Conservation (phyloP, 129 eudicot genomes). For the Pseudognaphalium luteoalbum region DNA sequence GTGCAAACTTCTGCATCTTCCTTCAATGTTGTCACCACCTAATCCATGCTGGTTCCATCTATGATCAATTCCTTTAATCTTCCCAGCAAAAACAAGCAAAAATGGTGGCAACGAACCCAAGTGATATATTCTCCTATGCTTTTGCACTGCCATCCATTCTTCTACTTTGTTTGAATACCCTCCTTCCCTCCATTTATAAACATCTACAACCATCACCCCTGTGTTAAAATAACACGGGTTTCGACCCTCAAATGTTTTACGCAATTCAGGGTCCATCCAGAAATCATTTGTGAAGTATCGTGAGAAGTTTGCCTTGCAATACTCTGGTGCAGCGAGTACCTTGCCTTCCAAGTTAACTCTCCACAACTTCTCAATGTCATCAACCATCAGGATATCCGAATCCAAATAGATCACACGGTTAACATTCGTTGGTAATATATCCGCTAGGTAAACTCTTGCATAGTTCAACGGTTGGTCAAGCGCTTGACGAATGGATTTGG, state of each 20-base stretch:
- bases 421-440: conserved; percentile 37
- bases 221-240: conserved; percentile 50
- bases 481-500: conserved; percentile 51
- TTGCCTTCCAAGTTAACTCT: conserved; percentile 45
- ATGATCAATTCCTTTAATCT: conserved; percentile 46
- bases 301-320: conserved; percentile 50
- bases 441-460: conserved; percentile 46
- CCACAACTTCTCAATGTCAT: conserved; percentile 50
- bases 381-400: conserved; percentile 53
- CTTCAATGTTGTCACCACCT: conserved; percentile 58
- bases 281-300: conserved; percentile 46
- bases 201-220: conserved; percentile 53
- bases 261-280: conserved; percentile 41
- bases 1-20: conserved; percentile 57
- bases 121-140: conserved; percentile 50
- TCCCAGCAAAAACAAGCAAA: conserved; percentile 53
- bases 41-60: conserved; percentile 57
- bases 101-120: conserved; percentile 62
- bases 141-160: conserved; percentile 58
- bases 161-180: conserved; percentile 46
- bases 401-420: conserved; percentile 52
- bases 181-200: conserved; percentile 48
- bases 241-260: conserved; percentile 38
- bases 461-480: conserved; percentile 56
- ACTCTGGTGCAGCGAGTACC: conserved; percentile 53